Conservation (phyloP, 2,329 filamentous ascomycete genomes). For the Fusarium sp. region DNA sequence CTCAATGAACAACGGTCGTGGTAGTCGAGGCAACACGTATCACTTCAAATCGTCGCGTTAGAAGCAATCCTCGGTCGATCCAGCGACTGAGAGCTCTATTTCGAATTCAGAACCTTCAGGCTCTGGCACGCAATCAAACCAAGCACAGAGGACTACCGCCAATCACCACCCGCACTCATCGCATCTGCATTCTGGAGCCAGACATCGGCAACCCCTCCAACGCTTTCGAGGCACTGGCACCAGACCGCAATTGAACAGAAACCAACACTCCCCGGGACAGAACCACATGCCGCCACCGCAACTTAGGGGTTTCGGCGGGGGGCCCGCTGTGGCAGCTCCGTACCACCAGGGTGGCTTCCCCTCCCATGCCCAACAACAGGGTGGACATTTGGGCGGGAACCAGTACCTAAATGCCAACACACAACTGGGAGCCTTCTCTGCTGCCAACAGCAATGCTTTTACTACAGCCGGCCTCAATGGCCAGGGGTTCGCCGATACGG, state of each 20-base stretch:
- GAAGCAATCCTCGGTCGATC: slow-evolving; percentile 31
- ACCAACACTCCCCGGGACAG: neutral
- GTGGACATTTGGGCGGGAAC: slow-evolving; percentile 68
- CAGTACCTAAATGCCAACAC: slow-evolving; percentile 78
- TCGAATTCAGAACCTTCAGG: neutral
- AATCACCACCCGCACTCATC: neutral
- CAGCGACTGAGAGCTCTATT: neutral
- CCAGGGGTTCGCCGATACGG: slow-evolving; percentile 71
- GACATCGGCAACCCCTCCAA: neutral
- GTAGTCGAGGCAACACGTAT: slow-evolving; percentile 33
- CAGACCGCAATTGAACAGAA: neutral
- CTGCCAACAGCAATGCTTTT: slow-evolving; percentile 64
- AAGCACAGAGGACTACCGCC: neutral
- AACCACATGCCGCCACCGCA: slow-evolving; percentile 52
- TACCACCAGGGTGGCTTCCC: slow-evolving; percentile 62
- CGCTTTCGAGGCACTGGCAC: neutral
- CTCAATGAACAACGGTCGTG: slow-evolving; percentile 35
- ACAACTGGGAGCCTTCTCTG: slow-evolving; percentile 73
- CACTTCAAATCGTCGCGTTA: slow-evolving; percentile 44
- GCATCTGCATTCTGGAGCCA: neutral
- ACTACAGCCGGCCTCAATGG: slow-evolving; percentile 67
- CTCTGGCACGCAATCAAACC: neutral
- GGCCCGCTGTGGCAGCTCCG: slow-evolving; percentile 51
- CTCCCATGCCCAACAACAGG: slow-evolving; percentile 62
- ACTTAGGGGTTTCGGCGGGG: slow-evolving; percentile 52